These are phyloP conservation scores for Pichia rugopelliculosa DNA, from an alignment of 805 yeast species.

Conservation along the genomic window DNA sequence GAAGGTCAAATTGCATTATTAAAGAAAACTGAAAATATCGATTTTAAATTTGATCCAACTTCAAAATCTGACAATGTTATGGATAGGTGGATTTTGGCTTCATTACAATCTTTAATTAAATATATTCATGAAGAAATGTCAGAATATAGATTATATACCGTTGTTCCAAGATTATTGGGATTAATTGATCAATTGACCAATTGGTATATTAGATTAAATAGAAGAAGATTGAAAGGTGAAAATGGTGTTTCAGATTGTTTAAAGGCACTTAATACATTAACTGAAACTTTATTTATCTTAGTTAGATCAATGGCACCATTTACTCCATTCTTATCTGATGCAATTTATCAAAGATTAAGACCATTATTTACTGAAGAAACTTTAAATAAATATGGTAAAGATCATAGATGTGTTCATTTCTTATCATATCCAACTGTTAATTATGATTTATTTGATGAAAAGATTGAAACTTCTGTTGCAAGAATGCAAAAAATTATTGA, in stretches of 20 bases:
- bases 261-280: constrained; percentile 82
- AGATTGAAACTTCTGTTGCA: constrained; percentile 78
- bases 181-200: constrained; percentile 93
- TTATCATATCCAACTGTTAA: constrained; percentile 82
- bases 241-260: constrained; percentile 78
- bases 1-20: constrained; percentile 87
- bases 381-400: constrained; percentile 43
- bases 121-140: constrained; percentile 87
- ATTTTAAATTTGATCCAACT: constrained; percentile 63
- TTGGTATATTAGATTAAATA: constrained; percentile 98
- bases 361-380: constrained; percentile 53
- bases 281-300: constrained; percentile 82
- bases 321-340: constrained; percentile 92
- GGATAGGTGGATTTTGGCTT: constrained; percentile 97
- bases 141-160: constrained; percentile 87
- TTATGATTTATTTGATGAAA: constrained; percentile 70
- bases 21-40: constrained; percentile 64
- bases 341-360: constrained; percentile 71
- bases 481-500: constrained; percentile 98
- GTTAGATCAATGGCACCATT: constrained; percentile 98
- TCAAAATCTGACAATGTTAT: constrained; percentile 75
- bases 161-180: constrained; percentile 83
- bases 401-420: constrained; percentile 86
- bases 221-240: constrained; percentile 96
- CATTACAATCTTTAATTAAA: constrained; percentile 85